Percentiles rank a stretch among this genome's conserved stretches.
Conservation (phyloP, 345 rosid genomes). For the Turritis glabra region DNA sequence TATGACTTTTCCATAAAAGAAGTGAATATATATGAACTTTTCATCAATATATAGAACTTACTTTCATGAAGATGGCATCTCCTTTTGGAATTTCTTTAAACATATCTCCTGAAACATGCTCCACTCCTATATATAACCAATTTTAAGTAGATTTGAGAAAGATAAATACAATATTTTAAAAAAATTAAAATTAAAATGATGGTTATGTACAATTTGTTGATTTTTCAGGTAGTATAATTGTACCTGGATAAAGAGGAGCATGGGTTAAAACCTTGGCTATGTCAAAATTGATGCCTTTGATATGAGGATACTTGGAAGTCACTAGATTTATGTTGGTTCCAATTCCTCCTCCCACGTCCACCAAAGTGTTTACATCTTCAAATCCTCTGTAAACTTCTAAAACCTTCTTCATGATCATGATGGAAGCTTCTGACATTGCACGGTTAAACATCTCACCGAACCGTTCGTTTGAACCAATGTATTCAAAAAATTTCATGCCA, state of each 20-base stretch:
- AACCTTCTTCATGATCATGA: background rate
- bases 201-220: no score
- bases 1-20: no score
- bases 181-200: no score
- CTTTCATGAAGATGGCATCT: background rate
- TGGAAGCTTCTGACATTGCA: background rate
- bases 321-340: background rate
- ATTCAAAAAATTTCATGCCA: background rate
- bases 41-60: no score
- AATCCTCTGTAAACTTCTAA: background rate
- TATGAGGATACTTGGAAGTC: background rate
- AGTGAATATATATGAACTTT: no score
- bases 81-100: background rate
- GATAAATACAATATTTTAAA: no score
- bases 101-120: background rate
- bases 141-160: no score
- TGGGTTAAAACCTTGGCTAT: no score
- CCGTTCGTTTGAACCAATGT: background rate
- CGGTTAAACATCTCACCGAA: background rate
- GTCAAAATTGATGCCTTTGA: no score
- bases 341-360: background rate
- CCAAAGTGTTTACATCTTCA: background rate
- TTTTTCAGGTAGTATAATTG: no score
- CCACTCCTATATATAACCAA: background rate
- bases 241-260: no score